Evolutionary conservation across 495 filamentous ascomycete genomes (phyloP).

Genomic region (Talaromyces nanjingensis): DNA sequence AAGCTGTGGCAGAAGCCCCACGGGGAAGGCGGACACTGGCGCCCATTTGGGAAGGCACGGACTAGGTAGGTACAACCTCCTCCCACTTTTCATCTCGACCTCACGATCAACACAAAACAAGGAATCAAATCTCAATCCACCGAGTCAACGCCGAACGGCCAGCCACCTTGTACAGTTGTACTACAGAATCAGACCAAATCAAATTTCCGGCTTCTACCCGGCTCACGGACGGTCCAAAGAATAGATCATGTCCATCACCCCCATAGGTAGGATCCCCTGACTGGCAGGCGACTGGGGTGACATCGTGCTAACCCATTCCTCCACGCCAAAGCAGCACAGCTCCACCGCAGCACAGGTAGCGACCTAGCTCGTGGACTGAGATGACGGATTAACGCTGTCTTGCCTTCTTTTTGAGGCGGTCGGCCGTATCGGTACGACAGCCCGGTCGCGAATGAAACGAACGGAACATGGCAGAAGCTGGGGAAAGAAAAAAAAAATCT

Average conservation of each 20-base stretch:
- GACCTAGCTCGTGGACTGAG: background rate
- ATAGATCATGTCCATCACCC: background rate
- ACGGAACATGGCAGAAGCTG: background rate
- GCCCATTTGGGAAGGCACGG: background rate
- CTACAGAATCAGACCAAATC: background rate
- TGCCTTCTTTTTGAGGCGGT: background rate
- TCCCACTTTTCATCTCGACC: background rate
- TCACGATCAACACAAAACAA: background rate
- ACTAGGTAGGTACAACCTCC: background rate
- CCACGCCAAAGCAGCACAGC: background rate
- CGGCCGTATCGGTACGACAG: background rate
- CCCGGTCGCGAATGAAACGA: background rate
- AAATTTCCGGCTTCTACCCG: constrained; percentile 4
- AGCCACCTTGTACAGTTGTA: background rate
- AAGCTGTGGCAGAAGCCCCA: background rate
- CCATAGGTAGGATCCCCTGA: background rate
- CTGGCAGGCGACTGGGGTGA: constrained; percentile 1
- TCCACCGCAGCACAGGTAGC: background rate
- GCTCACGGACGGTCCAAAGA: background rate
- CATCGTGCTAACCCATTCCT: constrained; percentile 1
- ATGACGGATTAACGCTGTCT: background rate
- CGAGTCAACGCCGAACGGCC: background rate
- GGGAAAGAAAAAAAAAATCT: background rate
- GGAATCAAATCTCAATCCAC: background rate
- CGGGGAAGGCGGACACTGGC: too few species aligned